Base-by-base conservation (phyloP, 1,284 basidiomycete species). In the Ustanciosporium gigantosporum region DNA sequence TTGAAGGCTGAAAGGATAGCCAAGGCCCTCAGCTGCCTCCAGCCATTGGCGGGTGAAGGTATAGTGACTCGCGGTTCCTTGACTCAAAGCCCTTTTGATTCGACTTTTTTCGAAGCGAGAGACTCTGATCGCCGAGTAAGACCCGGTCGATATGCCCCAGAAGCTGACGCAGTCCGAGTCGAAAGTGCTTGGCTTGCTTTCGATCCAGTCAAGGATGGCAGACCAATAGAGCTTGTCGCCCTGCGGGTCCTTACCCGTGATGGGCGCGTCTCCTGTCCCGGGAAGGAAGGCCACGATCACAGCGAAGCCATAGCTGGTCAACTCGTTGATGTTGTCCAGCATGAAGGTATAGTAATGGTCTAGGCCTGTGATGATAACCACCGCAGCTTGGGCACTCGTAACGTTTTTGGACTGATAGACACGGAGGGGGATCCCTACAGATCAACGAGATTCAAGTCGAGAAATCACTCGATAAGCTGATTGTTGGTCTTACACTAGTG, bases 61-160 rank as follows among this genome's bases (percentile, higher is more conserved):
- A 38, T 59, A 65, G 39, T 65, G 61, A 31, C 55, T 58, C 1
- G 55, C 53, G 2, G 62, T 56, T 3, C 62, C 57, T 29, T 66
- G 62, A 40, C 51, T 56, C 11, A 66, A 36, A 5, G 48, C 62
- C 13, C 39, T 24, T 21, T 32, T 27, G 2, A 66, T 22, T 16
- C 62, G 34, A 16, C 29, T 17, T 15, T 27, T 36, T 31, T 56
- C 57, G 16, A 37, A 41, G 2, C 56, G 46, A 9, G 62, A 60
- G 25, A 37, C 46, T 3, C 45, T 45, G 34, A 66, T 20, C 2
- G 57, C 47, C 50, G 48, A 66, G 41, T 66, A 66, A 2, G 51
- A 56, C 23, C 62, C 62, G 5, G 48, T 48, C 14, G 56, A 60
- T 20, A 55, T 40, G 29, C 62, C 62, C 62, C 62, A 66, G 20